Conservation (phyloP, 1,139 yeast species). For the Candida dubliniensis region DNA sequence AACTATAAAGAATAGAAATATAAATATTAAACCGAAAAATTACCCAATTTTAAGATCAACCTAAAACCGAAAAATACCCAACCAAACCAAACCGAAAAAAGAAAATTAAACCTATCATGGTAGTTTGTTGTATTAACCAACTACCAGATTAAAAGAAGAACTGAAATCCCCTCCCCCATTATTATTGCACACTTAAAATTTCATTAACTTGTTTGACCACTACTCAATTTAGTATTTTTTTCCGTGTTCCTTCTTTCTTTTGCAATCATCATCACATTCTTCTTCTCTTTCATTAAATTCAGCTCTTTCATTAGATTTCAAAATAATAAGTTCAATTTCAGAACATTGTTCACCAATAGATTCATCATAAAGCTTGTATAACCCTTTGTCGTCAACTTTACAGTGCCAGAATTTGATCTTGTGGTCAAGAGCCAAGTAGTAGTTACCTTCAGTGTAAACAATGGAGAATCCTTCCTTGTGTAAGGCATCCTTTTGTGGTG, state of each 20-base stretch:
- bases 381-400: slow-evolving; percentile 7
- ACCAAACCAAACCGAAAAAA: too few species aligned
- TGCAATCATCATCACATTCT: not conserved
- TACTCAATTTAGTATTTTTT: too few species aligned
- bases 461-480: slow-evolving; percentile 18
- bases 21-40: not conserved
- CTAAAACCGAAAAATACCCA: too few species aligned
- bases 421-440: slow-evolving; percentile 11
- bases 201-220: too few species aligned
- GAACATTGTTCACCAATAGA: slow-evolving; percentile 5
- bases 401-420: slow-evolving; percentile 11
- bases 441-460: slow-evolving; percentile 21
- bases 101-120: too few species aligned
- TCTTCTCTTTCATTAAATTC: not conserved
- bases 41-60: too few species aligned
- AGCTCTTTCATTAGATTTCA: not conserved
- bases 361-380: slow-evolving; percentile 9
- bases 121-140: too few species aligned
- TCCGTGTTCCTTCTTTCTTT: not conserved
- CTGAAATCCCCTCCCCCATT: not conserved
- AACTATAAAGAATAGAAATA: not conserved
- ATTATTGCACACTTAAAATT: too few species aligned
- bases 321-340: slow-evolving; percentile 6
- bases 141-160: not conserved
- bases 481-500: slow-evolving; percentile 36